Base-by-base conservation (phyloP, 148 eudicot species). In the Chenopodium formosanum region DNA sequence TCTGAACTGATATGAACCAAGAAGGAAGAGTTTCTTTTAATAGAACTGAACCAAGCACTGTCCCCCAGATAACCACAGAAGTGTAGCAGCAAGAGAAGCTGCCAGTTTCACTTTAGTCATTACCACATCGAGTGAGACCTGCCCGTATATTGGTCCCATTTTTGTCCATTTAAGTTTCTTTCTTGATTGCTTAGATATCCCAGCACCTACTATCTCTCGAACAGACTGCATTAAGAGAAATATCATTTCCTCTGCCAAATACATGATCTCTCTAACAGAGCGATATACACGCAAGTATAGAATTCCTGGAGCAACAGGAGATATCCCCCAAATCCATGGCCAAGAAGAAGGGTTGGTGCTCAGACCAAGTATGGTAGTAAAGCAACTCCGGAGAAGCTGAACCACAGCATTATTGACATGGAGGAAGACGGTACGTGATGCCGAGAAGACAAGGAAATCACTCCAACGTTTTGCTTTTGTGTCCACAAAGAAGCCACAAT, bases 401-500 rank as follows among this genome's bases (percentile, higher is more conserved):
- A 90, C 89, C 50, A 92, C 94, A 2, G 98, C 93, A 78, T 89
- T 89, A 60, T 88, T 87, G 88, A 91, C 86, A 84, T 92, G 97
- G 70, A 90, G 94, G 87, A 94, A 94, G 79, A 94, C 93, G 12
- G 98, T 94, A 17, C 98, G 91, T 1, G 98, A 94, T 64, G 97
- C 92, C 25, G 98, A 94, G 71, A 94, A 94, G 81, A 87, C 86
- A 23, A 94, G 91, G 37, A 94, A 92, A 78, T 94, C 98, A 17
- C 90, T 94, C 98, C 98, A 94, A 20, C 91, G 91, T 75, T 89
- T 90, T 10, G 88, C 98, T 94, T 94, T 84, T 92, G 98, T 52
- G 98, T 90, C 98, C 98, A 94, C 23, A 94, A 70, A 67, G 98
- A 91, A 79, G 98, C 89, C 77, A 94, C 97, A 29, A 94, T 92